Evolutionary conservation across 2,329 filamentous ascomycete species (phyloP).

Genomic region (Fusarium fracticaudum): DNA sequence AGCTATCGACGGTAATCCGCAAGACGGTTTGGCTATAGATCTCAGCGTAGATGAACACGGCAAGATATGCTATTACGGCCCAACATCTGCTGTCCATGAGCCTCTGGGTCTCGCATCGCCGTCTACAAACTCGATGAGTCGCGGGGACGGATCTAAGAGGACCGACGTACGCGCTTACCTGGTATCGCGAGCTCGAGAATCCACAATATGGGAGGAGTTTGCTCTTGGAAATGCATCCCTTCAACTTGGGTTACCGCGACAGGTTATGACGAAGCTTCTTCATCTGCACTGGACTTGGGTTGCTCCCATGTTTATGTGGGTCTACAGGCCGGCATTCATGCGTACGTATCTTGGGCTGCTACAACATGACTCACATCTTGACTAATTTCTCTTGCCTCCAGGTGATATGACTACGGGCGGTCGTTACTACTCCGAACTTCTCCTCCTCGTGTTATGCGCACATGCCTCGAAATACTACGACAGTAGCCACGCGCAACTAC

Average conservation of each 20-base stretch:
- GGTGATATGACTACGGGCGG: conserved; percentile 1
- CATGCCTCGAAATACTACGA: conserved; percentile 6
- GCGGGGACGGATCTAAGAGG: neutral
- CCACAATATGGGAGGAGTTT: neutral
- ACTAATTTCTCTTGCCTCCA: neutral
- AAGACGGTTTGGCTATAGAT: neutral
- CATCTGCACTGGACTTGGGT: conserved; percentile 5
- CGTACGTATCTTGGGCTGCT: neutral
- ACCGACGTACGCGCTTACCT: neutral
- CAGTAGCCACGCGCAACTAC: neutral
- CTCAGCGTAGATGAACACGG: conserved; percentile 2
- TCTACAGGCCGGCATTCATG: conserved; percentile 1
- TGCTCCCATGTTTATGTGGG: conserved; percentile 9
- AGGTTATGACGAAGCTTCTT: neutral
- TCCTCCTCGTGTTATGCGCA: neutral
- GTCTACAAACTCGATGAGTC: neutral
- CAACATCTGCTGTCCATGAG: neutral
- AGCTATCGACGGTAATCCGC: neutral
- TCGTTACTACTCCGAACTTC: neutral
- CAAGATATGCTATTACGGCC: conserved; percentile 3
- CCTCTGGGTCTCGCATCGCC: neutral
- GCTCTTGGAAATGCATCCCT: neutral
- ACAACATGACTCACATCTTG: too few species aligned
- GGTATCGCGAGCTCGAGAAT: neutral
- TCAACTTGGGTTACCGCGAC: neutral